A percentile compares a stretch with the other conserved stretches of the same genome.
Evolutionary conservation across 208 protist species (phyloP).

Genomic region (Acanthamoeba royreba): DNA sequence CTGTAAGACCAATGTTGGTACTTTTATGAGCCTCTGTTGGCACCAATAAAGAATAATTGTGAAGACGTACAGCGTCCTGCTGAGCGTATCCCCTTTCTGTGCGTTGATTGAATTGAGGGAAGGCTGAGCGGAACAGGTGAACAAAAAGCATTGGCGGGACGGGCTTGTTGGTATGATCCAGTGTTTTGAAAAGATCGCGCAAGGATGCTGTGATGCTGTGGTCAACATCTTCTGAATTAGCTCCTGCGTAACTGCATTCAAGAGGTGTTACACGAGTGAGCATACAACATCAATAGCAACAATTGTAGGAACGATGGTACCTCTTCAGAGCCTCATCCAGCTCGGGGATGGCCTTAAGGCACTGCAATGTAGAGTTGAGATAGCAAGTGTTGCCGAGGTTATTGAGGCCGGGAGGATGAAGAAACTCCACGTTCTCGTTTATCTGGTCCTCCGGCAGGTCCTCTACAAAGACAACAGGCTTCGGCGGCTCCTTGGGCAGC

Average conservation of each 20-base stretch:
- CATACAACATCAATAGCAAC: not conserved
- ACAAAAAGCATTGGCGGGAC: not conserved
- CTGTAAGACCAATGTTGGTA: not conserved
- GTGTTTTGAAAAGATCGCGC: constrained; percentile 35
- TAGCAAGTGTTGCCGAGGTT: constrained; percentile 86
- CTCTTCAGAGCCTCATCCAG: constrained; percentile 49
- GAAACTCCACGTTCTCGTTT: not conserved
- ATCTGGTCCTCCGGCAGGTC: constrained; percentile 68
- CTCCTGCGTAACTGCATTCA: not conserved
- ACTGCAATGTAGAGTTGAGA: constrained; percentile 76
- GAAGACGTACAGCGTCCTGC: constrained; percentile 3
- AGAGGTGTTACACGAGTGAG: not conserved
- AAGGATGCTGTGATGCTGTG: constrained; percentile 5
- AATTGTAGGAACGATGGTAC: not conserved
- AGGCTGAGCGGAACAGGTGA: not conserved
- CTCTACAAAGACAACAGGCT: constrained; percentile 71
- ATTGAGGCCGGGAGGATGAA: constrained; percentile 53
- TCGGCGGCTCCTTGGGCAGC: constrained; percentile 55
- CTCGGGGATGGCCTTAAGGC: constrained; percentile 66
- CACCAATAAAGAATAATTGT: not conserved
- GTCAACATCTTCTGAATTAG: not conserved
- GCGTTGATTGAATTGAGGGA: constrained; percentile 23
- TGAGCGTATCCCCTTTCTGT: not conserved
- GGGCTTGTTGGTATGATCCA: not conserved
- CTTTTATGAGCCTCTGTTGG: not conserved